Percentiles rank a stretch among this genome's conserved stretches.
Conservation (phyloP, 164 flowering plant species). For the Tinospora cordifolia region DNA sequence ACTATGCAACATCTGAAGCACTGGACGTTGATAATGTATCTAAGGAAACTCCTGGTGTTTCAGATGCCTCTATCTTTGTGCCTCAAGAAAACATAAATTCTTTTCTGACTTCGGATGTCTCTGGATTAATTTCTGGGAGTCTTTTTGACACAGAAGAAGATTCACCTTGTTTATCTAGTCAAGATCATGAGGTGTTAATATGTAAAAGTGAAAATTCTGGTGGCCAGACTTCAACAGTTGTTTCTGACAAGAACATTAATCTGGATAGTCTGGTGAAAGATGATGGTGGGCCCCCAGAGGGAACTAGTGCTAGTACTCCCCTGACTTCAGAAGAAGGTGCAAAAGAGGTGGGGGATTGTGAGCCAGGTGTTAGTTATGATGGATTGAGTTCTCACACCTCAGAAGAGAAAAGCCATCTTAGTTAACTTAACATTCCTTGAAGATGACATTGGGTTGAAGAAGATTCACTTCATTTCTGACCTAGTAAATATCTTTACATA, state of each 20-base stretch:
- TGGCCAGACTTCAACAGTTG: constrained; percentile 5
- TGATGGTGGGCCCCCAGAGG: neutral
- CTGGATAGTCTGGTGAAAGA: neutral
- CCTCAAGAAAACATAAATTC: constrained; percentile 3
- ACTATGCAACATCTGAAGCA: constrained; percentile 8
- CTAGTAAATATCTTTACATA: neutral
- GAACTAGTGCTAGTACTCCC: neutral
- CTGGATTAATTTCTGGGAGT: constrained; percentile 20
- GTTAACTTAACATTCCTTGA: neutral
- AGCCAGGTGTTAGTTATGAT: neutral
- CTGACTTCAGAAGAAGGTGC: neutral
- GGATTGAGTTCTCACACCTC: neutral
- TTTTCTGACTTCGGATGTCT: constrained; percentile 2
- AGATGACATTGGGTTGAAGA: neutral
- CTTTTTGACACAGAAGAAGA: constrained; percentile 24
- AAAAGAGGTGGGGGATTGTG: neutral
- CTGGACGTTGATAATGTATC: constrained; percentile 5
- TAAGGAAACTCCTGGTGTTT: constrained; percentile 3
- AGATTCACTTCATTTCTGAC: neutral
- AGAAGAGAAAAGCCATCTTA: constrained; percentile 1
- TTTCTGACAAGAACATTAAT: neutral
- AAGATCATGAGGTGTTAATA: neutral
- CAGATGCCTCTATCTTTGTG: constrained; percentile 4
- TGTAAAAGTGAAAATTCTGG: neutral
- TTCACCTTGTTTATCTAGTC: constrained; percentile 6